Base-by-base conservation (phyloP, 192 early-diverging fungal species). In the Coemansia sp. region DNA sequence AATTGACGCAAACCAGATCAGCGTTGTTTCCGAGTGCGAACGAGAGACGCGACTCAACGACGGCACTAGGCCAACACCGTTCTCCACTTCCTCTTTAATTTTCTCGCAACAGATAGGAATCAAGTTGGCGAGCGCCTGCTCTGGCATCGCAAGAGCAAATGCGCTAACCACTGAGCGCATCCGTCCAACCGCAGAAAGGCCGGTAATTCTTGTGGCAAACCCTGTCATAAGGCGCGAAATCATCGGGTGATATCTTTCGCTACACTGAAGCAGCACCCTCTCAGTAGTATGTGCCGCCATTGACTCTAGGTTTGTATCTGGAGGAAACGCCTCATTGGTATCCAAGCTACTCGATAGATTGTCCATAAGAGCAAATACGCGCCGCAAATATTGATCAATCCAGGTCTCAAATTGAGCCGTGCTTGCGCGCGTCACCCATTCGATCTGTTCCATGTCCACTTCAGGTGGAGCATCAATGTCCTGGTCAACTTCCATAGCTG, bases 331-430 rank as follows among this genome's bases (percentile, higher is more conserved):
- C 31, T 56, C 60, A 50, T n/a, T 71, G 25, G 63, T 60, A 23
- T 75, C 70, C 14, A 79, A 66, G 49, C 64, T 67, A 50, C 55
- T 73, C 26, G 78, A 74, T 55, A 81, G 50, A 49, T 73, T 61
- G 69, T 83, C 70, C 62, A 92, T 89, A 65, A 95, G 84, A 26
- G 78, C 79, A 58, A 94, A 92, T 14, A 91, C 82, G 22, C 93
- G 73, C 30, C 90, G 86, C 63, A 93, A 68, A 63, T 91, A 96
- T 71, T 90, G 87, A 51, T 89, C 78, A 26, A 94, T 69, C 93
- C 93, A 98, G 22, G 88, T 86, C 60, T 94, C 94, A 79, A 97
- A 96, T 51, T 87, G 86, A 0, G 85, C 88, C 0, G 96, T 95
- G 62, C 86, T 87, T 5, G 85, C 74, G 26, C 88, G 83, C 8